phyloP scores from a whole-genome alignment of 208 protist species.

The Leishmania lainsoni region DNA sequence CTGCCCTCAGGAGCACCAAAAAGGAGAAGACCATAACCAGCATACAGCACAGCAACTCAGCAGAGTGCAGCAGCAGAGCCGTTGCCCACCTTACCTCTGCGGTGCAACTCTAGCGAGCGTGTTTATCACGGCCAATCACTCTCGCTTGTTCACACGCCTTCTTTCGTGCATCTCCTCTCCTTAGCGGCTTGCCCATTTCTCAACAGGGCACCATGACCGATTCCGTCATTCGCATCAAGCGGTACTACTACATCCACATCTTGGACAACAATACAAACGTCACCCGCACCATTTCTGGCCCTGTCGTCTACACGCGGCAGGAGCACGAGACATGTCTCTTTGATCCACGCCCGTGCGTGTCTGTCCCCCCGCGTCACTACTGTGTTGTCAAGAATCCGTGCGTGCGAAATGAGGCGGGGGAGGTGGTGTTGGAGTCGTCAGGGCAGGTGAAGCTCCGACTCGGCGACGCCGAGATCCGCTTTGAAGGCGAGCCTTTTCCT shows the following conservation, averaged over 20 bases:
- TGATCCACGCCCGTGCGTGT: conserved; percentile 75
- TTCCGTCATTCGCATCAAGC: conserved; percentile 90
- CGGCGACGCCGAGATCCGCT: conserved; percentile 93
- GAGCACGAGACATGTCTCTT: conserved; percentile 93
- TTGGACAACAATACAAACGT: conserved; percentile 95
- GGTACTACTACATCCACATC: conserved; percentile 93
- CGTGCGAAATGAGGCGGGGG: conserved; percentile 43
- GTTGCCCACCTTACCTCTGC: neutral
- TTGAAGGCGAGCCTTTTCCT: conserved; percentile 91
- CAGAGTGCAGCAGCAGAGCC: neutral
- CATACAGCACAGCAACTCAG: neutral
- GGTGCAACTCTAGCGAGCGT: neutral
- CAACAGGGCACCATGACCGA: conserved; percentile 4
- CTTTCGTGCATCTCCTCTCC: neutral
- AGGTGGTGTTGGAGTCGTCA: conserved; percentile 49
- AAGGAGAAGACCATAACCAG: neutral
- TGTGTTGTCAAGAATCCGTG: conserved; percentile 77
- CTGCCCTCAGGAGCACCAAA: neutral
- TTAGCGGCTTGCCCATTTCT: neutral
- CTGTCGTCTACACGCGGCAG: conserved; percentile 91
- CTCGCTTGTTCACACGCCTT: neutral
- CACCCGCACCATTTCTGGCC: conserved; percentile 83
- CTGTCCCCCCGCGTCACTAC: conserved; percentile 70
- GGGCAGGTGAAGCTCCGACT: conserved; percentile 86
- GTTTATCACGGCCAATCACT: neutral